Evolutionary conservation across 495 filamentous ascomycete genomes (phyloP).

Genomic region (Pyrenopolyporus hunteri): DNA sequence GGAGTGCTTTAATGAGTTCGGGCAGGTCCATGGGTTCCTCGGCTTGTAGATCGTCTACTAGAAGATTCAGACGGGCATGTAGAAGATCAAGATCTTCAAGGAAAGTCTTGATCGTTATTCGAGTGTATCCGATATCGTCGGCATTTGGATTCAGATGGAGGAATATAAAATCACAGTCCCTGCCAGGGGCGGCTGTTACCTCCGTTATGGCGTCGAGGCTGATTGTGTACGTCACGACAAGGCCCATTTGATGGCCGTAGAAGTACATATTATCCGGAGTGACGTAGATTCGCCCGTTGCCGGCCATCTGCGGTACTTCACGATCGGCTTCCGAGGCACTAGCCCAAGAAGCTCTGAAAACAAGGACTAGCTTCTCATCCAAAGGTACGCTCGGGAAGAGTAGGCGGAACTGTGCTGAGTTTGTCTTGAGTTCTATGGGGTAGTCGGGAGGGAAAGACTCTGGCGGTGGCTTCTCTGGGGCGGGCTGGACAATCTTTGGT

Average conservation of each 20-base stretch:
- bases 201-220: slow-evolving; percentile 78
- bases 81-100: slow-evolving; percentile 84
- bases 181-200: slow-evolving; percentile 86
- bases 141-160: slow-evolving; percentile 73
- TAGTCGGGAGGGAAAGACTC: slow-evolving; percentile 82
- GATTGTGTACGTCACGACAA: slow-evolving; percentile 80
- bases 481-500: slow-evolving; percentile 48
- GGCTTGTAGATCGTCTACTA: slow-evolving; percentile 76
- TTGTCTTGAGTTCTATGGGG: slow-evolving; percentile 78
- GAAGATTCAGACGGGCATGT: slow-evolving; percentile 79
- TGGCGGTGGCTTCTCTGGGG: slow-evolving; percentile 44
- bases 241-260: slow-evolving; percentile 92
- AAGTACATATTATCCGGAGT: slow-evolving; percentile 89
- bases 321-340: slow-evolving; percentile 49
- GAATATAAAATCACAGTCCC: slow-evolving; percentile 92
- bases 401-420: slow-evolving; percentile 91
- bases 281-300: slow-evolving; percentile 83
- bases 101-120: slow-evolving; percentile 89
- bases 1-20: slow-evolving; percentile 54
- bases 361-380: slow-evolving; percentile 78
- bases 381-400: slow-evolving; percentile 81
- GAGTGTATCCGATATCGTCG: slow-evolving; percentile 67
- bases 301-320: slow-evolving; percentile 47
- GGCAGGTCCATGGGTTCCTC: slow-evolving; percentile 63
- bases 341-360: slow-evolving; percentile 62